Evolutionary conservation across 192 early-diverging fungal genomes (phyloP).

Genomic region (Dispira parvispora): DNA sequence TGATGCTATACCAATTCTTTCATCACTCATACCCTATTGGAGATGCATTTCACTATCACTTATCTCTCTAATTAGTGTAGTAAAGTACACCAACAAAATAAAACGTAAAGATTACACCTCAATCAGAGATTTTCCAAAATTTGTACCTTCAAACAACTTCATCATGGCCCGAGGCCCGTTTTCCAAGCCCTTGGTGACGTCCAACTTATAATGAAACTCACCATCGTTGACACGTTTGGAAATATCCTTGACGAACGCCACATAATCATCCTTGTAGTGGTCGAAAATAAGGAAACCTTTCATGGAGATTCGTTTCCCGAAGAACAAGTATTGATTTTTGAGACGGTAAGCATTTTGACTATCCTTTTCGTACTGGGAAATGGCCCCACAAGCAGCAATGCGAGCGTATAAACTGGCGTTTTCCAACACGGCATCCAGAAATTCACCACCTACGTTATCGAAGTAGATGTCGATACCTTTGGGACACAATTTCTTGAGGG

Average conservation of each 20-base stretch:
- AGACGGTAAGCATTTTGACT: constrained; percentile 30
- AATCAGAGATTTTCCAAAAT: constrained; percentile 52
- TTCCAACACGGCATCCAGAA: constrained; percentile 50
- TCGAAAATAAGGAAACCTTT: constrained; percentile 49
- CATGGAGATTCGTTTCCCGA: constrained; percentile 36
- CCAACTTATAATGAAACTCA: constrained; percentile 39
- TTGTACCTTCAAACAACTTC: constrained; percentile 42
- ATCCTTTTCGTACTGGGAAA: constrained; percentile 45
- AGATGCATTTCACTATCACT: too few relatives aligned
- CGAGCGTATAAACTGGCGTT: constrained; percentile 46
- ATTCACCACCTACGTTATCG: constrained; percentile 71
- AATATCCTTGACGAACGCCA: constrained; percentile 40
- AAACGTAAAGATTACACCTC: constrained; percentile 18
- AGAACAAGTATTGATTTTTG: constrained; percentile 36
- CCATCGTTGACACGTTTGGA: constrained; percentile 34
- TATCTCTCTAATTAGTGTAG: too few relatives aligned
- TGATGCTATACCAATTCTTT: too few relatives aligned
- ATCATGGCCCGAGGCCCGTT: constrained; percentile 40
- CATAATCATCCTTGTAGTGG: constrained; percentile 24
- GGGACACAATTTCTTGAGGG: constrained; percentile 44
- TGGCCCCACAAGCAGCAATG: constrained; percentile 56
- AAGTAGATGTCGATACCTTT: constrained; percentile 79
- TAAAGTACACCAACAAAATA: too few relatives aligned
- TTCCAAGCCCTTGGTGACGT: constrained; percentile 46
- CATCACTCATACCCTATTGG: too few relatives aligned